These are phyloP conservation scores for Trametes versicolor DNA, from an alignment of 1,284 basidiomycete species.

Conservation along the genomic window DNA sequence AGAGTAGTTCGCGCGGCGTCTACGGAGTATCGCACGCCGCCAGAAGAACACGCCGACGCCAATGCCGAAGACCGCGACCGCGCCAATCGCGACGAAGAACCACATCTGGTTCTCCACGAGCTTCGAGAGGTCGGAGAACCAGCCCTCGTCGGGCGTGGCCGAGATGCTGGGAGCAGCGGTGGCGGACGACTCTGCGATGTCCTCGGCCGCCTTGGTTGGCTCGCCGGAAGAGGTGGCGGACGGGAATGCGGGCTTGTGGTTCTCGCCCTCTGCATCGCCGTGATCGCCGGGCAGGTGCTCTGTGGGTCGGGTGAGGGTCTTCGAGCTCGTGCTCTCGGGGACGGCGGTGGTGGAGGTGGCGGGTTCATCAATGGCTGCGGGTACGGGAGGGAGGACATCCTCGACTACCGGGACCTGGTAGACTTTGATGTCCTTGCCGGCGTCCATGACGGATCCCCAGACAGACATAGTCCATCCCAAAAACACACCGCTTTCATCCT, in stretches of 20 bases:
- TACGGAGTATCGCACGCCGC: conserved; percentile 62
- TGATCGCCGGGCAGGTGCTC: conserved; percentile 89
- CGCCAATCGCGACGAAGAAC: conserved; percentile 83
- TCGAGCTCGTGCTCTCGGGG: conserved; percentile 42
- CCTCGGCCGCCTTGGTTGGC: conserved; percentile 45
- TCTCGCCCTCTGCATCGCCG: conserved; percentile 74
- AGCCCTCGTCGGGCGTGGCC: conserved; percentile 83
- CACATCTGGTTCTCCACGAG: conserved; percentile 83
- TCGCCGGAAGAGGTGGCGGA: conserved; percentile 39
- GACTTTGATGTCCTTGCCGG: conserved; percentile 64
- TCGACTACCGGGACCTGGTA: conserved; percentile 72
- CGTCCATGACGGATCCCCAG: conserved; percentile 91
- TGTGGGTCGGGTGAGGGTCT: conserved; percentile 86
- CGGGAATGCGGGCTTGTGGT: conserved; percentile 70
- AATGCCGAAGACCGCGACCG: conserved; percentile 77
- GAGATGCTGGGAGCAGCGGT: conserved; percentile 53
- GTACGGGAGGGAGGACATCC: conserved; percentile 63
- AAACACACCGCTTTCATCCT: conserved; percentile 79
- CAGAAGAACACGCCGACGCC: conserved; percentile 76
- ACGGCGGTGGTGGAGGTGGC: conserved; percentile 52
- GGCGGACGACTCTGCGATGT: conserved; percentile 37
- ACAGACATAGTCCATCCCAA: conserved; percentile 93
- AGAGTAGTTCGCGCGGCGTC: conserved; percentile 66
- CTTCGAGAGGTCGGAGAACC: conserved; percentile 85
- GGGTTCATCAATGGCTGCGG: conserved; percentile 47